These are phyloP conservation scores for Urochloa ruziziensis DNA, from an alignment of 176 grass and related monocot species.

Conservation along the genomic window DNA sequence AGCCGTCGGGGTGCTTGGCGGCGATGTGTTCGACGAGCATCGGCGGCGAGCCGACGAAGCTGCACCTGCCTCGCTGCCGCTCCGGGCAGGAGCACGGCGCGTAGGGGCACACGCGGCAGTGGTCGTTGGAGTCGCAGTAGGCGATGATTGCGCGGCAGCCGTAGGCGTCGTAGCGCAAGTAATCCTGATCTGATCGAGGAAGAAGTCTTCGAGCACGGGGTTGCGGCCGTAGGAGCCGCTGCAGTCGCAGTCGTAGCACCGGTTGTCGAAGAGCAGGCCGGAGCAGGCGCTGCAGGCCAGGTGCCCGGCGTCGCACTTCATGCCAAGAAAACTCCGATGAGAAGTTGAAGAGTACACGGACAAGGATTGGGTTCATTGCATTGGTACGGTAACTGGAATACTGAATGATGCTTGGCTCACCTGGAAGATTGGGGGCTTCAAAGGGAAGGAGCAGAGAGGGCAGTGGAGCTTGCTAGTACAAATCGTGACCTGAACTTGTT, in stretches of 20 bases:
- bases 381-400: too few species aligned
- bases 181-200: too few species aligned
- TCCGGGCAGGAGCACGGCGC: conserved; percentile 17
- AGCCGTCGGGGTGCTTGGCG: not conserved
- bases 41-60: not conserved
- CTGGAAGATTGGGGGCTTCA: conserved; percentile 15
- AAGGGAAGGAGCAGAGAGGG: not conserved
- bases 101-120: not conserved
- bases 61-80: not conserved
- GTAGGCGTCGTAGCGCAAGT: not conserved
- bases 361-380: not conserved
- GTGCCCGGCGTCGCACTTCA: conserved; percentile 1
- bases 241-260: not conserved
- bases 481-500: not conserved
- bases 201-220: not conserved
- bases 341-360: not conserved
- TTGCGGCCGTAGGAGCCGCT: not conserved
- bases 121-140: not conserved
- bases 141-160: not conserved
- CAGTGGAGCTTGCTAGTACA: conserved; percentile 2
- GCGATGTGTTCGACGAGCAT: not conserved
- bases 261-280: not conserved
- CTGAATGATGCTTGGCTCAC: not conserved
- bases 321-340: too few species aligned
- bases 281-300: not conserved